Percentiles rank a stretch among this genome's conserved stretches.
These are phyloP conservation scores for Meira nashicola DNA, from an alignment of 1,284 basidiomycete genomes.

Conservation along the genomic window DNA sequence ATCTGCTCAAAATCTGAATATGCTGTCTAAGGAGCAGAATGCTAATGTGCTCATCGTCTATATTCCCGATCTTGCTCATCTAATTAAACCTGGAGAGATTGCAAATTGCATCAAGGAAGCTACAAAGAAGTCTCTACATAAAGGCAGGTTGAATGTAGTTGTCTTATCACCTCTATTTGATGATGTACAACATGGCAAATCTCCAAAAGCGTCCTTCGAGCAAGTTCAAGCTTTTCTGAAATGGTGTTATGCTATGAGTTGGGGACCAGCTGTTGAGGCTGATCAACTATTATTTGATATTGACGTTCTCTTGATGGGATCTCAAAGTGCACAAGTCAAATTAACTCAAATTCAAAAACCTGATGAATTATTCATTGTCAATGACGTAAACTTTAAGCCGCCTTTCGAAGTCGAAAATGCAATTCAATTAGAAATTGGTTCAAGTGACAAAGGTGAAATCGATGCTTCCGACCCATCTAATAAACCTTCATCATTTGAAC, in stretches of 20 bases:
- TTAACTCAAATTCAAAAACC: neutral
- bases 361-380: neutral
- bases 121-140: slow-evolving; percentile 14
- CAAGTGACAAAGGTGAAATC: neutral
- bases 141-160: slow-evolving; percentile 21
- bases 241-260: slow-evolving; percentile 40
- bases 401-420: neutral
- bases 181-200: neutral
- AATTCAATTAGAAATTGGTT: neutral
- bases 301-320: slow-evolving; percentile 26
- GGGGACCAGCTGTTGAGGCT: slow-evolving; percentile 33
- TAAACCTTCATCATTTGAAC: slow-evolving; percentile 9
- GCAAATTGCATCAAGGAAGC: slow-evolving; percentile 16
- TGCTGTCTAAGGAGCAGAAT: neutral
- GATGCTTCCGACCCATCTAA: neutral
- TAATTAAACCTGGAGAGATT: slow-evolving; percentile 5
- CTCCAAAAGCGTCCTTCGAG: slow-evolving; percentile 18
- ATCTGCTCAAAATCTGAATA: slow-evolving; percentile 15
- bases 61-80: slow-evolving; percentile 14
- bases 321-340: neutral
- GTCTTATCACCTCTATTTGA: slow-evolving; percentile 23
- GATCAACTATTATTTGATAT: slow-evolving; percentile 34
- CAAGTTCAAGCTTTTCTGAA: slow-evolving; percentile 41
- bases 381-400: neutral
- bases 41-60: slow-evolving; percentile 11